Evolutionary conservation across 106 monocot genomes (phyloP).

Genomic region (Hemerocallis citrina): DNA sequence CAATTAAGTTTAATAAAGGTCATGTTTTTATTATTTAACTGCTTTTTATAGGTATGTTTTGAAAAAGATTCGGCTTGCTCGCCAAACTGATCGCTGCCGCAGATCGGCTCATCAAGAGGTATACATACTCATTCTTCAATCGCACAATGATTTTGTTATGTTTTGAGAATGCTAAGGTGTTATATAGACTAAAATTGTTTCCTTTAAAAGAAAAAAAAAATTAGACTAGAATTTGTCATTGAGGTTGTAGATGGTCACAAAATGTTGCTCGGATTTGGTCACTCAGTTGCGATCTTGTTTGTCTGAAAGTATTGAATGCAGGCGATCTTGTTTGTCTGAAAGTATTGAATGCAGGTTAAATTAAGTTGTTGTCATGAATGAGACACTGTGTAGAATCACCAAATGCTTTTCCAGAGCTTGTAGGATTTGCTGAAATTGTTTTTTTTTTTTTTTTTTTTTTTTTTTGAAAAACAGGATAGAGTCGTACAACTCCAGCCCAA

Average conservation of each 20-base stretch:
- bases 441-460: too few relatives aligned
- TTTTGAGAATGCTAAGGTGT: neutral
- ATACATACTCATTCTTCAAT: conserved; percentile 9
- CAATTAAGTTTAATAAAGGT: neutral
- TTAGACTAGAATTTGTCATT: neutral
- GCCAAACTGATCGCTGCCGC: conserved; percentile 86
- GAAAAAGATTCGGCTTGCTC: conserved; percentile 96
- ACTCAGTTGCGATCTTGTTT: neutral
- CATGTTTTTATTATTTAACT: neutral
- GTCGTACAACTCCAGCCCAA: too few relatives aligned
- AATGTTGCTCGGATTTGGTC: neutral
- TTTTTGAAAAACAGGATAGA: too few relatives aligned
- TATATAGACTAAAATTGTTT: neutral
- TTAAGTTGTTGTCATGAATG: neutral
- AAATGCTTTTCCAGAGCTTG: neutral
- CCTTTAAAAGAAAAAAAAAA: neutral
- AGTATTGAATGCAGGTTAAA: neutral
- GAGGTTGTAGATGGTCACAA: neutral
- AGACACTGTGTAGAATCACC: neutral
- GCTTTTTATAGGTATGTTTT: conserved; percentile 81
- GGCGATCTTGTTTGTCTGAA: neutral
- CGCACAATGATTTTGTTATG: neutral
- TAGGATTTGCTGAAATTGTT: neutral
- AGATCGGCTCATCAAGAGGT: conserved; percentile 93
- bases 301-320: neutral